Evolutionary conservation across 2,329 filamentous ascomycete genomes (phyloP).

Genomic region (Diplodia corticola): DNA sequence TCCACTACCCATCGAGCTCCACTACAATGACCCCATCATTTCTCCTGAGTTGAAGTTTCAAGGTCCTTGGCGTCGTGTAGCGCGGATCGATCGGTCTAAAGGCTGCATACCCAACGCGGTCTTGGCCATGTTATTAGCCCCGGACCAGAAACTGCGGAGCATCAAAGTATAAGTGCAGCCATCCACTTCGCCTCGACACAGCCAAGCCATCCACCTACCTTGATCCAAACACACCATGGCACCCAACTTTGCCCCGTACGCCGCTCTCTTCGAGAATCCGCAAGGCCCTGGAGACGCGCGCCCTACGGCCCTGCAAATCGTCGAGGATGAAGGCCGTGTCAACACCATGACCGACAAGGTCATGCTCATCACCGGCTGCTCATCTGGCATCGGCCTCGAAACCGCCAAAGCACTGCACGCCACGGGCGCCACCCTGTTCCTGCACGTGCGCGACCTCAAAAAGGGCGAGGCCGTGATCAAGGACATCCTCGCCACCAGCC

Average conservation of each 20-base stretch:
- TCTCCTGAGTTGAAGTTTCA: background rate
- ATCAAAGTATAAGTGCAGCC: background rate
- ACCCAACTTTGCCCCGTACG: background rate
- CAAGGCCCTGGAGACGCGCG: background rate
- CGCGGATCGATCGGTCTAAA: too few species aligned
- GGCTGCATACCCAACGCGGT: background rate
- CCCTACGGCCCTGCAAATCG: conserved; percentile 42
- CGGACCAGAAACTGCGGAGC: background rate
- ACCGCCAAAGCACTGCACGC: conserved; percentile 43
- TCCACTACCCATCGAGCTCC: background rate
- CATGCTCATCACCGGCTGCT: conserved; percentile 33
- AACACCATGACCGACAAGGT: conserved; percentile 35
- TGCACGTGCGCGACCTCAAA: conserved; percentile 45
- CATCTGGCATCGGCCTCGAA: conserved; percentile 34
- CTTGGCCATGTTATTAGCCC: background rate
- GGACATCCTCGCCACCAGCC: conserved; percentile 15
- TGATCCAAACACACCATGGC: background rate
- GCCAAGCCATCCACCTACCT: background rate
- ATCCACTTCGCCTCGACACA: background rate
- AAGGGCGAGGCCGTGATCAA: conserved; percentile 35
- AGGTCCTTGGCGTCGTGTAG: too few species aligned
- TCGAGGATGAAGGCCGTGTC: conserved; percentile 42
- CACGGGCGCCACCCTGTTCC: conserved; percentile 49
- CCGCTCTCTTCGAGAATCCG: background rate
- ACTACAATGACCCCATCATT: background rate